Base-by-base conservation (phyloP, 2,329 filamentous ascomycete species). In the Trichoderma lentiforme region DNA sequence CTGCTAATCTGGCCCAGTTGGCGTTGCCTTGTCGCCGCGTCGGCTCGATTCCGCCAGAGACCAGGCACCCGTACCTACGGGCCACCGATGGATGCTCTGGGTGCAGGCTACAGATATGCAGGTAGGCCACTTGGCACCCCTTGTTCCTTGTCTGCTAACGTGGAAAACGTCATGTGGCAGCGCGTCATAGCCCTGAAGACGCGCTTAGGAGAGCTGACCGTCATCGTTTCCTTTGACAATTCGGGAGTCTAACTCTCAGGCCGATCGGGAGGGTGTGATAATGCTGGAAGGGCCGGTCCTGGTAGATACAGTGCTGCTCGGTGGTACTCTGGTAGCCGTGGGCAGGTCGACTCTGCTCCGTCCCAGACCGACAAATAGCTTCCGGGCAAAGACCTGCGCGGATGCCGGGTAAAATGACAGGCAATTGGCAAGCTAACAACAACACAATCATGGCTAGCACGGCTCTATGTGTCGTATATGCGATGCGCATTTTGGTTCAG, bases 11-110 rank as follows among this genome's bases (percentile, higher is more conserved):
- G 57, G 70, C 64, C 70, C 71, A 64, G 66, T 65, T 72, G 60
- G 71, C 61, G 67, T 53, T 39, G 65, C 58, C 66, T 72, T 65
- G 51, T 67, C 39, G 71, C 58, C 70, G 65, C 71, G 43, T 72
- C 71, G 71, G 71, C 63, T 72, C 71, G 71, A 70, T 72, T 72
- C 71, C 71, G 71, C 67, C 60, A 70, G 71, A 70, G 64, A 60
- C 71, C 58, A 70, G 71, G 71, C 71, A 72, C 67, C 57, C 67
- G 71, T 71, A 69, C 64, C 70, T 67, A 56, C 51, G 47, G 58
- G 70, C 43, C 43, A 71, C 47, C 47, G 47, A 58, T 32, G 39
- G 47, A 53, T 67, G 63, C 32, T 69, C 21, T 51, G 58, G 60
- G 58, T 70, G 58, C 60, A 71, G 68, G 60, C 51, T 71, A 64